Evolutionary conservation across 2,329 filamentous ascomycete genomes (phyloP), one percentile per base, ranked within the genome.

Genomic region (Phaeosphaeria sp.): DNA sequence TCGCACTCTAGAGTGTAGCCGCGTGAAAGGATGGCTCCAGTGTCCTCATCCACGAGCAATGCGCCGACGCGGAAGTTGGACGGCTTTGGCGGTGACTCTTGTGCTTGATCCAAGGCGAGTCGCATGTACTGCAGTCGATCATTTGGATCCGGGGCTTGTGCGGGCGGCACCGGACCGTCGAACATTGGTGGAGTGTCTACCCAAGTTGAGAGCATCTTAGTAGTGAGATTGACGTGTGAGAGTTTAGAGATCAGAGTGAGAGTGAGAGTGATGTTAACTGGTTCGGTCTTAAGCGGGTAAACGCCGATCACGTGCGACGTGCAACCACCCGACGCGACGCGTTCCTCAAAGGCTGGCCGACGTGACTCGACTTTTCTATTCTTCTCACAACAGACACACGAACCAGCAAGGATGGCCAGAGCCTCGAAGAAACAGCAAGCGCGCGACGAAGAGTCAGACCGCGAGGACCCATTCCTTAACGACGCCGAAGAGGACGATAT

Each of bases 61-160:
- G 95, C 95, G 43, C 95, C 95, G 21, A 99, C 93, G 58, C 94
- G 88, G 81, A 93, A 99, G 77, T 98, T 98, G 51, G 92, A 93
- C 2, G 93, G 90, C 69, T 90, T 93, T 25, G 92, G 92, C 2
- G 92, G 91, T 11, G 93, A 96, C 63, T 90, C 85, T 36, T 85
- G 83, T 13, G 95, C 93, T 61, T 93, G 83, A n/a, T 84, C 79
- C 56, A 98, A 86, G 39, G 92, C 92, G 55, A 89, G 81, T 53
- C 82, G 84, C 82, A 98, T 90, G 73, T 87, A 87, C 48, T 72
- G 65, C 22, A 63, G 53, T 53, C 76, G 73, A 42, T 75, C 66
- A 45, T 68, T 66, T 21, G 74, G 67, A 21, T 73, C 64, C 36
- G 60, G 60, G 11, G 51, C 49, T 57, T 56, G 43, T 2, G 59